Evolutionary conservation across 169 alveolate species (phyloP), one percentile per base, ranked within the genome.

Genomic region (Eimeria falciformis): DNA sequence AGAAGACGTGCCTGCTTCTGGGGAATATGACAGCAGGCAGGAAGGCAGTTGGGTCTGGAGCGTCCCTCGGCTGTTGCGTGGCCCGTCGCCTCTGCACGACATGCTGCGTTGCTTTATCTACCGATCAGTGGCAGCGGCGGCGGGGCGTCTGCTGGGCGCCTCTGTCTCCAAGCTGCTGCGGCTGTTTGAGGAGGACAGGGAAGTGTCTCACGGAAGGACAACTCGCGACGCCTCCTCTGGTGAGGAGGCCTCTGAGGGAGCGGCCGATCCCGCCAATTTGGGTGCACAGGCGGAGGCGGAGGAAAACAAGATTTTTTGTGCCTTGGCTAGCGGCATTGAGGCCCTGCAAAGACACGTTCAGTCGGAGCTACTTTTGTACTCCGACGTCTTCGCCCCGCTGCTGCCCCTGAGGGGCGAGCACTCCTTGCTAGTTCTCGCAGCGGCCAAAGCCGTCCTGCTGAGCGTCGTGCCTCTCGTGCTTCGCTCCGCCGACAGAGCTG

Each of bases 391-490:
- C 29, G 50, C 62, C 4, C 78, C 85, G 47, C 78, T 47, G 62
- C 86, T 87, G 71, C 92, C 92, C n/a, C 86, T 87, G 33, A 18
- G 33, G 21, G 82, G 69, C 55, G 92, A 87, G 55, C 82, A 62
- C 29, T 56, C 92, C 25, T 45, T 87, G 43, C 62, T 87, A 12
- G 50, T 87, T 33, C 84, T 87, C 55, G 79, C 92, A 18, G 65
- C 75, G 7, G 85, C 85, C 0, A 75, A 75, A 50, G 56, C 92
- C 37, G 73, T 78, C 43, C 79, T 87, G 47, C 78, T 87, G 18
- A 17, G 62, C 33, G 86, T 78, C 53, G 55, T 78, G 25, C 65
- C 78, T 11, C 92, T 69, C 62, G 85, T 75, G 18, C 81, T 62
- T 25, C 66, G 78, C 86, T 87, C 43, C 65, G 86, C 92, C 46